Percentiles rank a stretch among this genome's conserved stretches.
Evolutionary conservation across 345 rosid species (phyloP).

Genomic region (Populus davidiana): DNA sequence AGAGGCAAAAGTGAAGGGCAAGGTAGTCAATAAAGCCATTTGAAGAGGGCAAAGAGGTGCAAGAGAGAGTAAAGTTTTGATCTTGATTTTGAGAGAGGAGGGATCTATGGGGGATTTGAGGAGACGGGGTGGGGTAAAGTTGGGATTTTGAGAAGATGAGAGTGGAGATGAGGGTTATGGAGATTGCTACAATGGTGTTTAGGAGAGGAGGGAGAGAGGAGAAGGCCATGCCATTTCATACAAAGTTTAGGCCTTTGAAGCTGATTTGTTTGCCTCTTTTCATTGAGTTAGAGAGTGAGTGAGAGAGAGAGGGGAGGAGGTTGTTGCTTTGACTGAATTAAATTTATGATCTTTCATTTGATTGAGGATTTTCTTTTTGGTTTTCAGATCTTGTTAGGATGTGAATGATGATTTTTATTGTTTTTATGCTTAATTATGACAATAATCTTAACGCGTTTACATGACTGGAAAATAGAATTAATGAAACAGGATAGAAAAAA

Average conservation of each 20-base stretch:
- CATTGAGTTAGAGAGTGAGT: background rate
- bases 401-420: too few relatives aligned
- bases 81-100: constrained; percentile 31
- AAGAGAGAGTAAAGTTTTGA: constrained; percentile 17
- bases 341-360: too few relatives aligned
- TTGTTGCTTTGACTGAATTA: too few relatives aligned
- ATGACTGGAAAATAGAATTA: background rate
- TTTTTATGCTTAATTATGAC: too few relatives aligned
- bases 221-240: constrained; percentile 63
- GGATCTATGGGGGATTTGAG: constrained; percentile 43
- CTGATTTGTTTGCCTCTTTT: background rate
- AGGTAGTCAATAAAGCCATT: constrained; percentile 61
- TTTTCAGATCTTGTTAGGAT: too few relatives aligned
- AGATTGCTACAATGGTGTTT: constrained; percentile 33
- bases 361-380: too few relatives aligned
- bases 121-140: constrained; percentile 6
- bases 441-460: too few relatives aligned
- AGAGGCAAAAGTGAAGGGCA: constrained; percentile 62
- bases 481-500: background rate
- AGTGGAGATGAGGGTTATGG: constrained; percentile 43
- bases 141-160: constrained; percentile 41
- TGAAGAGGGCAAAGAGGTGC: constrained; percentile 29
- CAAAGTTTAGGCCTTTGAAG: background rate
- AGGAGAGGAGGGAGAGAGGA: constrained; percentile 22
- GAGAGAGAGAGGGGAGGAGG: too few relatives aligned